phyloP scores from a whole-genome alignment of 805 yeast species.

The Jamesozyma piceae region DNA sequence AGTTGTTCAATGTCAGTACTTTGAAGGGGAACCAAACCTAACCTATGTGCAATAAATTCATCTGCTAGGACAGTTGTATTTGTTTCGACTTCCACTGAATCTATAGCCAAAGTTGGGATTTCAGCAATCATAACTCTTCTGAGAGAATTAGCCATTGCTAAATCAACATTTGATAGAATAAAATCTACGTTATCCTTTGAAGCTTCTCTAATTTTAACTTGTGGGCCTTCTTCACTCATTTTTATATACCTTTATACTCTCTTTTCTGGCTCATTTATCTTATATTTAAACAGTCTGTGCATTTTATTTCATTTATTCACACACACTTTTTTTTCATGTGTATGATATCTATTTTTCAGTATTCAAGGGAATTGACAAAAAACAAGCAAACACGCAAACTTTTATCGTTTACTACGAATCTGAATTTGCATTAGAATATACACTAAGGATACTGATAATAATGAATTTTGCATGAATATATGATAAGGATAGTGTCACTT shows the following conservation, averaged over 20 bases:
- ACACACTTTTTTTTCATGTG: not conserved
- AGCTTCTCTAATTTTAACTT: slow-evolving; percentile 79
- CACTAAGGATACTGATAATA: too few relatives aligned
- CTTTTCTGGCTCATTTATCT: not conserved
- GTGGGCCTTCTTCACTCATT: slow-evolving; percentile 43
- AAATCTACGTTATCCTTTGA: slow-evolving; percentile 85
- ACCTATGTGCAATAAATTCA: slow-evolving; percentile 88
- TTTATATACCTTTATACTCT: not conserved
- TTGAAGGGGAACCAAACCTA: slow-evolving; percentile 85
- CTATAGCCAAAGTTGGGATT: slow-evolving; percentile 94
- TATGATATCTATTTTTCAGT: not conserved
- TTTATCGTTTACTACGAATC: not conserved
- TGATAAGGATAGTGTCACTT: too few relatives aligned
- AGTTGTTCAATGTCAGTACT: slow-evolving; percentile 75
- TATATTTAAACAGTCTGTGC: not conserved
- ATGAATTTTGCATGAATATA: too few relatives aligned
- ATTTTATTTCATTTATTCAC: not conserved
- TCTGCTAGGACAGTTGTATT: slow-evolving; percentile 95
- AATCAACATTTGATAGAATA: slow-evolving; percentile 75
- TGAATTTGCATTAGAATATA: too few relatives aligned
- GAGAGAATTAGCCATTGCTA: slow-evolving; percentile 84
- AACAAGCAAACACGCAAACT: not conserved
- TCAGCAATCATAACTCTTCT: slow-evolving; percentile 91
- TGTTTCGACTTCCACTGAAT: slow-evolving; percentile 84
- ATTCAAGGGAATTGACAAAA: not conserved